Evolutionary conservation across 2,329 filamentous ascomycete species (phyloP).

Genomic region (Botrytis porri): DNA sequence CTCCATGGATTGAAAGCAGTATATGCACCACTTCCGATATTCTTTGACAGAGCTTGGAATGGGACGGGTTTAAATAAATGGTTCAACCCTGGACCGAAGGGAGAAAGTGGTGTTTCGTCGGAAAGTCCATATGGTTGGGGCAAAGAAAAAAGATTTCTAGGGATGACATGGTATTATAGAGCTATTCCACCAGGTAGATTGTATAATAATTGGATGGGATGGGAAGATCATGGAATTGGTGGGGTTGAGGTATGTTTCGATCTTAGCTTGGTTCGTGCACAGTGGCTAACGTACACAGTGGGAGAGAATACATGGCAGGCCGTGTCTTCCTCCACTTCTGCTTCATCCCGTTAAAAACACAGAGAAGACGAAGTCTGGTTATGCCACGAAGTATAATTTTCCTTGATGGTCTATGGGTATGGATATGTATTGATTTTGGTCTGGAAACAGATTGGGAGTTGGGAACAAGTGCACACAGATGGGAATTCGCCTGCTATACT

Average conservation of each 20-base stretch:
- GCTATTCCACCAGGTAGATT: constrained; percentile 55
- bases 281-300: constrained; percentile 39
- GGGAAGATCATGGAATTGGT: constrained; percentile 53
- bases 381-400: constrained; percentile 13
- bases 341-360: constrained; percentile 60
- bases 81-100: constrained; percentile 58
- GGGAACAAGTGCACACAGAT: background rate
- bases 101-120: constrained; percentile 49
- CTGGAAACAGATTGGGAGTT: too few relatives aligned
- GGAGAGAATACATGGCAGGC: constrained; percentile 54
- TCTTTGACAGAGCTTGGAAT: constrained; percentile 72
- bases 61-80: constrained; percentile 52
- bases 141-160: constrained; percentile 54
- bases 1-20: constrained; percentile 78
- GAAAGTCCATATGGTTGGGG: constrained; percentile 59
- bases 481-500: background rate
- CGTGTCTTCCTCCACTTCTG: constrained; percentile 57
- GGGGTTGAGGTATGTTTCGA: constrained; percentile 41
- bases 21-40: constrained; percentile 75
- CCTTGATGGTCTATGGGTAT: background rate
- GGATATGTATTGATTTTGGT: background rate
- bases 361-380: constrained; percentile 36
- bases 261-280: background rate
- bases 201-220: constrained; percentile 63
- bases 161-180: constrained; percentile 61